Conservation (phyloP, 1,139 yeast species). For the Pichia sp. region DNA sequence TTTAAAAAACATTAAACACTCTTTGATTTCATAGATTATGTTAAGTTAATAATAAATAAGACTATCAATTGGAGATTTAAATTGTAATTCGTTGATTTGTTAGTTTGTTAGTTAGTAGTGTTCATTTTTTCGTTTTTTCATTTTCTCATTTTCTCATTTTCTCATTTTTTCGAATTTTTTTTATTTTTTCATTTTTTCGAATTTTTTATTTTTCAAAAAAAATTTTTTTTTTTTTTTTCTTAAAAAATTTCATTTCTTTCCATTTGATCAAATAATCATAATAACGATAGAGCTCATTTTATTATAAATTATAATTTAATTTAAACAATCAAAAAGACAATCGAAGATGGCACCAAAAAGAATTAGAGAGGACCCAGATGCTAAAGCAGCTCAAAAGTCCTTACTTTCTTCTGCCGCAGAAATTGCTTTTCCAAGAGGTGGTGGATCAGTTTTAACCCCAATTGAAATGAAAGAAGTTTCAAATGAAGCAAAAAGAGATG, state of each 20-base stretch:
- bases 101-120: too few relatives aligned
- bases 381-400: constrained; percentile 17
- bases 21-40: too few relatives aligned
- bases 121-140: neutral
- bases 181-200: neutral
- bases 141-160: neutral
- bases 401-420: constrained; percentile 38
- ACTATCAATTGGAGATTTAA: too few relatives aligned
- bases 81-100: too few relatives aligned
- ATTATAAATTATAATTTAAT: too few relatives aligned
- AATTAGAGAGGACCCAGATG: constrained; percentile 26
- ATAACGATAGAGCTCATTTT: too few relatives aligned
- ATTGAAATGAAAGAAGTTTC: constrained; percentile 89
- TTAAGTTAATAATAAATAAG: too few relatives aligned
- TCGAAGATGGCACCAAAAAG: constrained; percentile 25
- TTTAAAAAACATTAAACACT: too few relatives aligned
- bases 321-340: neutral
- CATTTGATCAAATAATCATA: too few relatives aligned
- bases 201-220: neutral
- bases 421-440: constrained; percentile 93
- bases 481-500: constrained; percentile 87
- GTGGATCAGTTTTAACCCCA: constrained; percentile 77
- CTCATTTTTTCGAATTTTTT: neutral
- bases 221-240: neutral
- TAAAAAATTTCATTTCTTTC: too few relatives aligned